Conservation (phyloP, 176 grass and related monocot genomes). For the Aegilops tauschii region DNA sequence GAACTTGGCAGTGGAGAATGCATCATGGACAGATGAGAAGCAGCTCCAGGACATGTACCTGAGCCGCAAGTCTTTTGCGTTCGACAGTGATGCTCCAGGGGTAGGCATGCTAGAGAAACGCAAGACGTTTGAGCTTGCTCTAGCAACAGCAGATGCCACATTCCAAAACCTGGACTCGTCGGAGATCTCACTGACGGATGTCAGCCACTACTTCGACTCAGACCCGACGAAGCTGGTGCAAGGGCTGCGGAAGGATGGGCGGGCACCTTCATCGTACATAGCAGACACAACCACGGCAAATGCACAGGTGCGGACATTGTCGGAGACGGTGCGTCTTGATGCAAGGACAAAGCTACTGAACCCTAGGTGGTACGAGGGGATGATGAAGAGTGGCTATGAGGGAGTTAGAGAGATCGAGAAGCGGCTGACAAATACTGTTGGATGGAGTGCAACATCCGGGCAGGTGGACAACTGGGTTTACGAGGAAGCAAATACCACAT, state of each 20-base stretch:
- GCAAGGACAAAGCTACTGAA: constrained; percentile 94
- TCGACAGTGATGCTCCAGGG: constrained; percentile 85
- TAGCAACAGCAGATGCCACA: constrained; percentile 88
- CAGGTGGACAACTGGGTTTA: constrained; percentile 99
- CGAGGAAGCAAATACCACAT: constrained; percentile 90
- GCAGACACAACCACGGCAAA: constrained; percentile 97
- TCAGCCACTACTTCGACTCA: constrained; percentile 99
- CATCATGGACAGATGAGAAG: constrained; percentile 95
- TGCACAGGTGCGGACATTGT: constrained; percentile 89
- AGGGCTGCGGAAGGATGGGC: constrained; percentile 80
- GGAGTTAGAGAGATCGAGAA: constrained; percentile 97
- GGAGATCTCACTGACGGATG: constrained; percentile 97
- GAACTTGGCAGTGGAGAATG: constrained; percentile 96
- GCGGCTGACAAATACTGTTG: constrained; percentile 91
- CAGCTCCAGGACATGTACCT: constrained; percentile 99
- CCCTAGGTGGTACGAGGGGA: constrained; percentile 99
- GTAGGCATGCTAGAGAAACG: constrained; percentile 91
- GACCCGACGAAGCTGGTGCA: constrained; percentile 96
- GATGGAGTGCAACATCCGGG: constrained; percentile 95
- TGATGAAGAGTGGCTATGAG: constrained; percentile 96
- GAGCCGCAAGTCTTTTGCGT: constrained; percentile 92
- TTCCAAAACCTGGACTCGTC: constrained; percentile 99
- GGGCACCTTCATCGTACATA: constrained; percentile 78
- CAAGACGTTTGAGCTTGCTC: constrained; percentile 81
- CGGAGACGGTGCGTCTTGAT: constrained; percentile 88